These are phyloP conservation scores for Conticribra weissflogii DNA, from an alignment of 108 stramenopile species.

Conservation along the genomic window DNA sequence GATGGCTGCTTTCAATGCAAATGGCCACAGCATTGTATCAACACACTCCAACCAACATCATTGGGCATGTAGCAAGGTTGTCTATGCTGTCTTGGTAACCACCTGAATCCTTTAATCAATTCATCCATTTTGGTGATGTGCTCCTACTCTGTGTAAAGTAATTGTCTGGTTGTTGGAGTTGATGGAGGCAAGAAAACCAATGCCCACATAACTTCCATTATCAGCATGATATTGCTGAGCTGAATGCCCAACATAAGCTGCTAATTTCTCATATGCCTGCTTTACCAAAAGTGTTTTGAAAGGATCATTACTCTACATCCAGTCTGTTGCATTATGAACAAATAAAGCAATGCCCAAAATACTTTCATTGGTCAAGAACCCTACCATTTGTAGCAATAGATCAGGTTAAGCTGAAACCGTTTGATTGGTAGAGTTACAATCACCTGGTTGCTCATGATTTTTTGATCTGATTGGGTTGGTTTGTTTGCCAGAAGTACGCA, in stretches of 20 bases:
- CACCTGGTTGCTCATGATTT: too few species aligned
- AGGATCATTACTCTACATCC: not conserved
- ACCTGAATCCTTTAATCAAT: constrained; percentile 50
- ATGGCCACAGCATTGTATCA: constrained; percentile 57
- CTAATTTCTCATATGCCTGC: not conserved
- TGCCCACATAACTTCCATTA: constrained; percentile 57
- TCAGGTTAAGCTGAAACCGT: too few species aligned
- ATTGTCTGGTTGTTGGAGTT: constrained; percentile 31
- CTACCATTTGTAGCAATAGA: too few species aligned
- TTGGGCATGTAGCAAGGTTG: constrained; percentile 53
- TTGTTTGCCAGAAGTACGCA: too few species aligned
- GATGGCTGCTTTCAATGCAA: constrained; percentile 33
- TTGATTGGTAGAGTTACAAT: too few species aligned
- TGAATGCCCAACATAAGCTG: not conserved
- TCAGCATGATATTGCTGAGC: constrained; percentile 56
- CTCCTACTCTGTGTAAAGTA: constrained; percentile 53
- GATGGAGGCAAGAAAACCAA: constrained; percentile 24
- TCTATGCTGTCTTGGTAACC: constrained; percentile 51
- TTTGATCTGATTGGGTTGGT: too few species aligned
- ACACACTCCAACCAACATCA: constrained; percentile 51
- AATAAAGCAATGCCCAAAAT: too few species aligned
- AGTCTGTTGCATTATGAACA: not conserved
- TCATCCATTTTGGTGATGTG: constrained; percentile 61
- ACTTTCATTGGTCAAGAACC: too few species aligned
- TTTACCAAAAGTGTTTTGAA: not conserved